A percentile compares a stretch with the other conserved stretches of the same genome.
Conservation (phyloP, 345 rosid species). For the Citrus mangshanensis region DNA sequence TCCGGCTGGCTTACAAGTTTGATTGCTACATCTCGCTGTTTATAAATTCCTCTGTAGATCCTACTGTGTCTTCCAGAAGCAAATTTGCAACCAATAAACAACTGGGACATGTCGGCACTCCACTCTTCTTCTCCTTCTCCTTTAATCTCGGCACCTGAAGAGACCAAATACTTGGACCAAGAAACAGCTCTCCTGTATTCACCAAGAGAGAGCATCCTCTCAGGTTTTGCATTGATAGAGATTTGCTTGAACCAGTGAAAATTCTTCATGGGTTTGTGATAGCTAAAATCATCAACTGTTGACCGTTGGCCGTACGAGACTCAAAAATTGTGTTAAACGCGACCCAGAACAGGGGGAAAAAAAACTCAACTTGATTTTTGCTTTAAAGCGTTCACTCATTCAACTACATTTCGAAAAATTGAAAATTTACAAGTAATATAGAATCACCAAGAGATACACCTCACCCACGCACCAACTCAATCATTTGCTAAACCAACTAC, state of each 20-base stretch:
- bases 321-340: background rate
- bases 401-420: conserved; percentile 33
- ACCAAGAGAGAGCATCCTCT: conserved; percentile 60
- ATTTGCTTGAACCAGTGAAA: conserved; percentile 55
- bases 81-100: conserved; percentile 64
- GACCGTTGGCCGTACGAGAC: no score
- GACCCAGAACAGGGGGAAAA: background rate
- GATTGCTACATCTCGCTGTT: conserved; percentile 70
- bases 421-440: background rate
- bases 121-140: conserved; percentile 68
- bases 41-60: conserved; percentile 72
- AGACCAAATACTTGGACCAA: conserved; percentile 79
- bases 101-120: conserved; percentile 81
- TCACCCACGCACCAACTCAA: background rate
- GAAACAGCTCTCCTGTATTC: conserved; percentile 69
- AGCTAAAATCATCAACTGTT: conserved; percentile 31
- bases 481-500: background rate
- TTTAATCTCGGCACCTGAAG: conserved; percentile 71
- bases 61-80: conserved; percentile 79
- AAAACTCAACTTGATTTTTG: conserved; percentile 15
- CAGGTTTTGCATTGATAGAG: conserved; percentile 46
- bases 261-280: conserved; percentile 50
- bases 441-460: background rate
- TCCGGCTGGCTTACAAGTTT: conserved; percentile 74
- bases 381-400: conserved; percentile 13